Base-by-base conservation (phyloP, 352 stramenopile species). In the Phytophthora syringae region DNA sequence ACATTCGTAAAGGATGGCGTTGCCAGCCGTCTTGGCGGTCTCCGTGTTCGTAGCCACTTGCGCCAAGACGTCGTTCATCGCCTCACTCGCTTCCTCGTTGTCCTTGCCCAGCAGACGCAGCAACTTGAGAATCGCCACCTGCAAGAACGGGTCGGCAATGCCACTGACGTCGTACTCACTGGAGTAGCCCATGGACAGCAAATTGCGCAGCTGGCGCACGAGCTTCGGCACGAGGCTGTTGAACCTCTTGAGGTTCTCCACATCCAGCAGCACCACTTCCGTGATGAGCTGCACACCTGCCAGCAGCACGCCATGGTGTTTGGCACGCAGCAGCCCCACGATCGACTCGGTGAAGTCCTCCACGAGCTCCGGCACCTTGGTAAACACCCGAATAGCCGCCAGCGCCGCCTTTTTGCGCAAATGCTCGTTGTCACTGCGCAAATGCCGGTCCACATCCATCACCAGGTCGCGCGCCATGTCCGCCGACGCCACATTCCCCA, bases 21-120 rank as follows among this genome's bases (percentile, higher is more conserved):
- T 99, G 30, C 98, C 98, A n/a, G 98, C 95, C 72, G 98, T 99
- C 75, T 99, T 99, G 37, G 95, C 95, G 9, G 97, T 99, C 74
- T 99, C 97, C 11, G 98, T 99, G 82, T 99, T 99, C n/a, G 97
- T 99, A n/a, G 98, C 98, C 32, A 99, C 97, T 84, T 99, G 96
- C 3, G 97, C 96, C 5, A 99, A 87, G 18, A 99, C 93, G 81
- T 99, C 98, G 76, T 99, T 99, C 88, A 95, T 96, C 2, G 86
- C 86, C 48, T 95, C 89, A 24, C 86, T 95, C 0, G 97, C 96
- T 54, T 98, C 93, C 44, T 97, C 93, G 72, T 99, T 98, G 54
- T 90, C 88, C 52, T 97, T 89, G 40, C 97, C 98, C n/a, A 99
- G 64, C 11, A 99, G 70, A 21, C 96, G 85, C 64, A 99, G 74